Evolutionary conservation across 768 basidiomycete species (phyloP), one percentile per base, ranked within the genome.

Genomic region (Nidularia sp.): DNA sequence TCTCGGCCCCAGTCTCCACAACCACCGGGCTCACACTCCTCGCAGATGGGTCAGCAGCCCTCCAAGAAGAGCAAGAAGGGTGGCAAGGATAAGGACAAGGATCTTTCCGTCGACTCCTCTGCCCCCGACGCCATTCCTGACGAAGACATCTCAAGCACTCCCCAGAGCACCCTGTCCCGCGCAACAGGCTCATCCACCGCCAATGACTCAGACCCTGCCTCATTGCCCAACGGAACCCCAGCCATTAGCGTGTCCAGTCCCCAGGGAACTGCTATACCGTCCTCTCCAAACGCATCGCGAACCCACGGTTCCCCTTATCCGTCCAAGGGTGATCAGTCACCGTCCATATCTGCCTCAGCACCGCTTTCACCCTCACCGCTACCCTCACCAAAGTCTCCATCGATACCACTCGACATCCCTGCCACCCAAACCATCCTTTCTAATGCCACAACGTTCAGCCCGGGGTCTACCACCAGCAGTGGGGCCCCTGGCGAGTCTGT

Each of bases 381-480:
- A 8, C 62, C 71, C 12, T 75, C 74, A 6, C 70, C 74, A n/a
- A 70, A 67, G 49, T 66, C 72, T 22, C 55, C 69, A 3, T 66
- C 85, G 0, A 66, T 70, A 3, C 83, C 89, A 4, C 76, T 92
- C 52, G 90, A 93, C 66, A 88, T 90, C 57, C 87, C 91, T 22
- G 75, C 80, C 22, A 84, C 90, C 0, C 86, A 86, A 49, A 93
- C 93, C 7, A 97, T 98, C 58, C 84, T 97, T 52, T 83, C 93
- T 52, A 85, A 90, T 56, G 66, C 75, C 29, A 70, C 79, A 55
- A 71, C 75, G 6, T 77, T 79, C 57, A 80, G 73, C 34, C 80
- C 84, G 15, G 80, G 77, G 32, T 84, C 83, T 32, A 66, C 70
- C 48, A 64, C 66, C 34, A 73, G 68, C 55, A 73, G 65, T 55